phyloP scores from a whole-genome alignment of 257 asterid genomes.

The Nicotiana sylvestris region DNA sequence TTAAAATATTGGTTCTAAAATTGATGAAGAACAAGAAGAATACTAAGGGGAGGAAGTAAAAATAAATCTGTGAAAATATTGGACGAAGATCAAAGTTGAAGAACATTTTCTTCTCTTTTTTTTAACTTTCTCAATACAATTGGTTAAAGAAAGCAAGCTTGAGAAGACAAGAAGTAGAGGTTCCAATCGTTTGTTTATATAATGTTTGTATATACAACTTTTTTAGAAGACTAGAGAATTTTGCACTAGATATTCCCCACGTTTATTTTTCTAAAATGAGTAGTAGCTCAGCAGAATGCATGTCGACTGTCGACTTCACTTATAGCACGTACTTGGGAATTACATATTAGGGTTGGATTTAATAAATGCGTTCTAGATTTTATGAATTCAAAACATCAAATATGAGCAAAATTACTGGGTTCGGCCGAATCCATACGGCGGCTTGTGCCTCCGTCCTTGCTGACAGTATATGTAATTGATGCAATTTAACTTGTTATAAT shows the following conservation, averaged over 20 bases:
- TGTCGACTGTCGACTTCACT: too few relatives aligned
- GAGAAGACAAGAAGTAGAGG: not conserved
- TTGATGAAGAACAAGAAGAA: constrained; percentile 25
- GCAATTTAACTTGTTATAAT: too few relatives aligned
- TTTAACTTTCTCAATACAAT: not conserved
- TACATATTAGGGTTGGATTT: too few relatives aligned
- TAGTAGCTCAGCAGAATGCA: too few relatives aligned
- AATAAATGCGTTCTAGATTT: too few relatives aligned
- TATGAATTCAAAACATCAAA: too few relatives aligned
- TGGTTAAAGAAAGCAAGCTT: not conserved
- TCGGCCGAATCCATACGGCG: too few relatives aligned
- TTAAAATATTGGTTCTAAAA: not conserved
- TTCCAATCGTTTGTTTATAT: not conserved
- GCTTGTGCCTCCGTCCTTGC: too few relatives aligned
- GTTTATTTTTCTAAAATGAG: not conserved
- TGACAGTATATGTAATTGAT: too few relatives aligned
- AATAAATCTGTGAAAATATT: constrained; percentile 9
- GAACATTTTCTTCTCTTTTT: not conserved
- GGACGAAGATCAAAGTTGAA: not conserved
- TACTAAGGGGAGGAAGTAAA: constrained; percentile 25
- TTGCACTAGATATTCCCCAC: not conserved
- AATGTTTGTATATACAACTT: not conserved
- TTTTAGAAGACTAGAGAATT: not conserved
- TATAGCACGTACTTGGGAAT: too few relatives aligned
- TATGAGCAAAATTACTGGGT: too few relatives aligned